Evolutionary conservation across 2,329 filamentous ascomycete species (phyloP).

Genomic region (Tolypocladium guangdongense): DNA sequence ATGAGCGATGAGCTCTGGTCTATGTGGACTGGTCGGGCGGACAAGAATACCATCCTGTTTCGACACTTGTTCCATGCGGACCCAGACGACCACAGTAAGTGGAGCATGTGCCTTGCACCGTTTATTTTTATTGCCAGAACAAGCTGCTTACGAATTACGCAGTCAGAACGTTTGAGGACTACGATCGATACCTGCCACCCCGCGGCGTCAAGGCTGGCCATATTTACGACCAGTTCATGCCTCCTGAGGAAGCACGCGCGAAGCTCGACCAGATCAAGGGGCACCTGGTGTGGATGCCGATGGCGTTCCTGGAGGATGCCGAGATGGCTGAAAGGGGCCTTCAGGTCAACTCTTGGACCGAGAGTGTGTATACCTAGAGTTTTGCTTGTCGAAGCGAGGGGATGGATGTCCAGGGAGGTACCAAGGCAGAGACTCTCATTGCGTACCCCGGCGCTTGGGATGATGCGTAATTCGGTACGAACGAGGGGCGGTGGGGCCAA

Average conservation of each 20-base stretch:
- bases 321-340: slow-evolving; percentile 85
- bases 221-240: slow-evolving; percentile 70
- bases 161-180: slow-evolving; percentile 85
- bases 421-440: not conserved
- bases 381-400: not conserved
- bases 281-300: slow-evolving; percentile 91
- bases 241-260: slow-evolving; percentile 57
- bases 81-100: slow-evolving; percentile 70
- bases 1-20: slow-evolving; percentile 55
- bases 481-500: not conserved
- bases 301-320: slow-evolving; percentile 73
- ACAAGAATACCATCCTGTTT: slow-evolving; percentile 63
- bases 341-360: slow-evolving; percentile 76
- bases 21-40: slow-evolving; percentile 58
- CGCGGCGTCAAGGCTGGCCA: slow-evolving; percentile 71
- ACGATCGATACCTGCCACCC: slow-evolving; percentile 65
- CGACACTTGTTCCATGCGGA: slow-evolving; percentile 78
- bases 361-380: slow-evolving; percentile 67
- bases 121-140: not conserved
- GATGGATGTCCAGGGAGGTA: not conserved
- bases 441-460: not conserved
- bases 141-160: slow-evolving; percentile 4
- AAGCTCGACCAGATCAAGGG: slow-evolving; percentile 75
- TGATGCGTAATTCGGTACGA: not conserved
- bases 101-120: not conserved